These are phyloP conservation scores for Camelina sativa DNA, from an alignment of 345 rosid species.

Conservation along the genomic window DNA sequence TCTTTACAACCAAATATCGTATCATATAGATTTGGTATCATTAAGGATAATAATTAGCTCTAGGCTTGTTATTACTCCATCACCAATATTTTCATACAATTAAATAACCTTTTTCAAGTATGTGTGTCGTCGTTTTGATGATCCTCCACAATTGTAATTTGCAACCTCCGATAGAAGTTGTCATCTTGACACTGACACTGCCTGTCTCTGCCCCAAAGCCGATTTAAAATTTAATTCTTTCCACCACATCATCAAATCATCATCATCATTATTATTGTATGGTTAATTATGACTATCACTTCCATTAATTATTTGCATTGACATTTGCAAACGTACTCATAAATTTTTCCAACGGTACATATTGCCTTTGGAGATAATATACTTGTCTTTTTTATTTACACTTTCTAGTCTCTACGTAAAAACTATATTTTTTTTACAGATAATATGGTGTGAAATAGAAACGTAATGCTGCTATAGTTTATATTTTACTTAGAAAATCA, in stretches of 20 bases:
- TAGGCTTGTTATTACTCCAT: constrained; percentile 36
- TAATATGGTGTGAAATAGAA: background rate
- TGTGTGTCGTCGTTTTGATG: constrained; percentile 32
- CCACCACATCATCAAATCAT: constrained; percentile 24
- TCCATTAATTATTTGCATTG: constrained; percentile 30
- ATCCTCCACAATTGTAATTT: constrained; percentile 13
- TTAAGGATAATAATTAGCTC: constrained; percentile 45
- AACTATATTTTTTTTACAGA: background rate
- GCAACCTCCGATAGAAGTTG: constrained; percentile 24
- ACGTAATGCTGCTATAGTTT: background rate
- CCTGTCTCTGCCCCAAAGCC: constrained; percentile 25
- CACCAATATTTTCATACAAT: background rate
- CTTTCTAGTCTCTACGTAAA: background rate
- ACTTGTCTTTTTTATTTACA: background rate
- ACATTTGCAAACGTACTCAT: constrained; percentile 5
- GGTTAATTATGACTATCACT: constrained; percentile 13
- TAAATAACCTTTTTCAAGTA: background rate
- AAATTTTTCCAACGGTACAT: constrained; percentile 25
- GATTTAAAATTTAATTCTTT: constrained; percentile 14
- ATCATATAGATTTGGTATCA: constrained; percentile 49
- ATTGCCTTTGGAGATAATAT: constrained; percentile 17
- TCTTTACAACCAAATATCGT: constrained; percentile 25
- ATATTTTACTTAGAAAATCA: background rate
- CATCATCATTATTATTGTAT: constrained; percentile 20
- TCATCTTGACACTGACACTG: constrained; percentile 52